A percentile compares a stretch with the other conserved stretches of the same genome.
Evolutionary conservation across 352 stramenopile genomes (phyloP).

Genomic region (Pythium coloratum): DNA sequence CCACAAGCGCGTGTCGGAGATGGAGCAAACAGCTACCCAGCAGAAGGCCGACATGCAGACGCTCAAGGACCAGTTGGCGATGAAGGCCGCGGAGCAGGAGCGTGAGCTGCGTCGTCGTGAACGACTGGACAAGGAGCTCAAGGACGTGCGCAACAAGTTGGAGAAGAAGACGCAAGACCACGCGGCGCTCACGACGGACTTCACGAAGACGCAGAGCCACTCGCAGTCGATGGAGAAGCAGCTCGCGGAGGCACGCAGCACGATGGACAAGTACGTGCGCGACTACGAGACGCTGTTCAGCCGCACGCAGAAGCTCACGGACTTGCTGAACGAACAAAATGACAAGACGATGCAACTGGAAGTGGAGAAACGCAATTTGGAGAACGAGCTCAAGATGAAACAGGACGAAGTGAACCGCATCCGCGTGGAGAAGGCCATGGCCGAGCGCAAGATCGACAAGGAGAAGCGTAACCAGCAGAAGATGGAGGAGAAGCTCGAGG

Average conservation of each 20-base stretch:
- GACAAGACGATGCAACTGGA: constrained; percentile 86
- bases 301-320: constrained; percentile 91
- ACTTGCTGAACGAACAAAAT: constrained; percentile 92
- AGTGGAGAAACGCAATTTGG: constrained; percentile 73
- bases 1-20: constrained; percentile 63
- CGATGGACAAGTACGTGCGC: constrained; percentile 93
- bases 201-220: constrained; percentile 69
- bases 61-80: constrained; percentile 83
- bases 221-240: constrained; percentile 88
- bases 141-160: constrained; percentile 88
- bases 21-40: constrained; percentile 49
- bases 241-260: constrained; percentile 61
- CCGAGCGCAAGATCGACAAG: constrained; percentile 90
- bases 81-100: constrained; percentile 87
- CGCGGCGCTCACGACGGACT: constrained; percentile 43
- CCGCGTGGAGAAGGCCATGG: constrained; percentile 87
- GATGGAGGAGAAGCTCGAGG: constrained; percentile 90
- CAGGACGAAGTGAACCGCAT: constrained; percentile 84
- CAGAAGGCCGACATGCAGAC: constrained; percentile 81
- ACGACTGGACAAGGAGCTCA: constrained; percentile 92
- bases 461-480: constrained; percentile 86
- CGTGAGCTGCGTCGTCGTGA: constrained; percentile 88
- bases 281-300: constrained; percentile 93
- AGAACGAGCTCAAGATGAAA: constrained; percentile 86
- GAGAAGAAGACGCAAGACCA: constrained; percentile 82